phyloP scores from a whole-genome alignment of 2,329 filamentous ascomycete genomes.

The Neonectria magnoliae region DNA sequence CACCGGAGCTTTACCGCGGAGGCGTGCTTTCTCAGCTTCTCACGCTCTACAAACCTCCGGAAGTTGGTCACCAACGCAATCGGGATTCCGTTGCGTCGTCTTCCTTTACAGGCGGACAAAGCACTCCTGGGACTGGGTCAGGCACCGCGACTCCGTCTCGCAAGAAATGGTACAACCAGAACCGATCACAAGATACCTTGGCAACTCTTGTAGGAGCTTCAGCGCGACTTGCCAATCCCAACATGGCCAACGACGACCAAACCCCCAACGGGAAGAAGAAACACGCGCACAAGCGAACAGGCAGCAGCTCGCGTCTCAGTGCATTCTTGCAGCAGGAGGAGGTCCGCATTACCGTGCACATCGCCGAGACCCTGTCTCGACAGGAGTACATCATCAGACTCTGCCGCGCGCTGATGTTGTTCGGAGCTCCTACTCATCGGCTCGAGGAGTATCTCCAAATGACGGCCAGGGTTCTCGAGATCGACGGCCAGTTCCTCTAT shows the following conservation, averaged over 20 bases:
- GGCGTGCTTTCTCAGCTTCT: slow-evolving; percentile 58
- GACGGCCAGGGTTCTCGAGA: slow-evolving; percentile 84
- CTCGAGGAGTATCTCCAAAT: slow-evolving; percentile 90
- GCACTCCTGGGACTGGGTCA: slow-evolving; percentile 48
- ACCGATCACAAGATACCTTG: slow-evolving; percentile 58
- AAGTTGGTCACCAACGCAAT: slow-evolving; percentile 34
- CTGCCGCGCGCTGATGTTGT: slow-evolving; percentile 86
- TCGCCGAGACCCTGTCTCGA: slow-evolving; percentile 75
- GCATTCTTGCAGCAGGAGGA: slow-evolving; percentile 56
- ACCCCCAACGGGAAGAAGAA: slow-evolving; percentile 44
- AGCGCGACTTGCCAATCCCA: slow-evolving; percentile 52
- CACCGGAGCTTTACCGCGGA: slow-evolving; percentile 55
- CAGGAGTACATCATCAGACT: slow-evolving; percentile 87
- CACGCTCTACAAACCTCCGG: slow-evolving; percentile 54
- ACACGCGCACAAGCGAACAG: slow-evolving; percentile 49
- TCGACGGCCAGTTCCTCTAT: slow-evolving; percentile 89
- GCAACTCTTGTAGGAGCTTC: slow-evolving; percentile 60
- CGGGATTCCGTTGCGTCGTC: slow-evolving; percentile 30
- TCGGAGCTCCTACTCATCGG: slow-evolving; percentile 88
- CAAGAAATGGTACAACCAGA: slow-evolving; percentile 61
- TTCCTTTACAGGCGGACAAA: slow-evolving; percentile 43
- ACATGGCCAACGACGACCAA: slow-evolving; percentile 30
- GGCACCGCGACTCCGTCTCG: slow-evolving; percentile 55
- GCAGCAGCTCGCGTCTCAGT: slow-evolving; percentile 51
- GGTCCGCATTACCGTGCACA: slow-evolving; percentile 59